Evolutionary conservation across 495 filamentous ascomycete species (phyloP).

Genomic region (Staphylotrichum tortipilum): DNA sequence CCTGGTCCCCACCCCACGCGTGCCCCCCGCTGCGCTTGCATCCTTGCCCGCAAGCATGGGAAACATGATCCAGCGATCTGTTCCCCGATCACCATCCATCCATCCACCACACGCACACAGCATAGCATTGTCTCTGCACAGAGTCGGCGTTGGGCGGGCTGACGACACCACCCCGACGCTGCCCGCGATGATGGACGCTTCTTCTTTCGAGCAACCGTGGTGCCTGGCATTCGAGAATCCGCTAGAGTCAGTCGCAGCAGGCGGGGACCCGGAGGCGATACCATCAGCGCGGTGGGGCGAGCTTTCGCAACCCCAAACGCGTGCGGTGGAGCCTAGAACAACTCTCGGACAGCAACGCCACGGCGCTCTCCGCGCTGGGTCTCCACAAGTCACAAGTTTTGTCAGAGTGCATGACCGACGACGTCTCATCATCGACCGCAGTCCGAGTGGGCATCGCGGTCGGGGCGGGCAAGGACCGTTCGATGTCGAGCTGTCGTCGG

Average conservation of each 20-base stretch:
- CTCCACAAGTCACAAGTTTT: constrained; percentile 8
- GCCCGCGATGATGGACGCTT: constrained; percentile 14
- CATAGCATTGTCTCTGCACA: constrained; percentile 2
- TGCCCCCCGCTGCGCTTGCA: constrained; percentile 1
- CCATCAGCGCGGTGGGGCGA: constrained; percentile 6
- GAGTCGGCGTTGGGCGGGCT: constrained; percentile 20
- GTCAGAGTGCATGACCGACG: constrained; percentile 7
- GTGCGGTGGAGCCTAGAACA: background rate
- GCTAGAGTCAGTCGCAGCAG: constrained; percentile 22
- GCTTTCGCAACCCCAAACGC: background rate
- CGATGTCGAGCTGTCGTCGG: too few species aligned
- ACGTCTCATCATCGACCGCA: constrained; percentile 8
- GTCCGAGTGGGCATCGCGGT: background rate
- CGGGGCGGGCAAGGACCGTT: too few species aligned
- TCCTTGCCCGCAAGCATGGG: background rate
- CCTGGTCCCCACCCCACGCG: background rate
- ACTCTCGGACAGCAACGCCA: background rate
- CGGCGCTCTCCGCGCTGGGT: background rate
- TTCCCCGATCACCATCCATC: constrained; percentile 1
- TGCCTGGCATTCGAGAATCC: constrained; percentile 15
- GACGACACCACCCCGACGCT: constrained; percentile 26
- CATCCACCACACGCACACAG: constrained; percentile 2
- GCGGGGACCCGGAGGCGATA: constrained; percentile 20
- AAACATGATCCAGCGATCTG: constrained; percentile 20
- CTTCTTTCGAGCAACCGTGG: constrained; percentile 8